Evolutionary conservation across 2,329 filamentous ascomycete genomes (phyloP).

Genomic region (Fusarium oxysporum): DNA sequence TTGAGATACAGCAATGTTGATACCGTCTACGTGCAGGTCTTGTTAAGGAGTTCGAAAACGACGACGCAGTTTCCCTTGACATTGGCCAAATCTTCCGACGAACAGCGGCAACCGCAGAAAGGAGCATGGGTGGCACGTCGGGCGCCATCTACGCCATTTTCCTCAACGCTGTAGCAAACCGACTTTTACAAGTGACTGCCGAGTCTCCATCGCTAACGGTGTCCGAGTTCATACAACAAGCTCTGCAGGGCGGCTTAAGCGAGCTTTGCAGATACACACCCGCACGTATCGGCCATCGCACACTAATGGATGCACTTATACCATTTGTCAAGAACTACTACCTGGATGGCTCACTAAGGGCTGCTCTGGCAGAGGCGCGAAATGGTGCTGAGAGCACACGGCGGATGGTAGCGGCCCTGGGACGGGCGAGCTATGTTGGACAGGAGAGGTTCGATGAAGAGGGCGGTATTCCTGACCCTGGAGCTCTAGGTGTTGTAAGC

Average conservation of each 20-base stretch:
- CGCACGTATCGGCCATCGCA: conserved; percentile 77
- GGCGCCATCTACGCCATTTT: conserved; percentile 84
- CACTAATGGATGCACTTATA: conserved; percentile 77
- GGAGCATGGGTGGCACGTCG: conserved; percentile 79
- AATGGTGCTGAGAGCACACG: conserved; percentile 72
- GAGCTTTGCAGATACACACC: conserved; percentile 69
- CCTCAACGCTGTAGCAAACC: conserved; percentile 73
- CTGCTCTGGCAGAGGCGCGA: conserved; percentile 46
- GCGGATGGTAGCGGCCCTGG: conserved; percentile 78
- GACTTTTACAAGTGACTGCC: conserved; percentile 24
- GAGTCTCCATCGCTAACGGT: not conserved
- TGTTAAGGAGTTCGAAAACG: conserved; percentile 39
- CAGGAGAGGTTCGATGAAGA: conserved; percentile 69
- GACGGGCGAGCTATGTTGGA: conserved; percentile 81
- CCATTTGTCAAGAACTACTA: conserved; percentile 73
- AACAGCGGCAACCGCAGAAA: conserved; percentile 57
- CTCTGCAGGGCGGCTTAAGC: conserved; percentile 34
- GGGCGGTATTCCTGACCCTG: conserved; percentile 70
- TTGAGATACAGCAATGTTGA: not conserved
- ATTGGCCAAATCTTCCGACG: conserved; percentile 40
- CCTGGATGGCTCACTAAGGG: conserved; percentile 57
- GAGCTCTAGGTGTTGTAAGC: conserved; percentile 57
- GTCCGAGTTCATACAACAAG: conserved; percentile 19
- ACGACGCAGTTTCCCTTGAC: conserved; percentile 26
- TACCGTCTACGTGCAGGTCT: conserved; percentile 17